A percentile compares a stretch with the other conserved stretches of the same genome.
These are phyloP conservation scores for Lactifluus rugatus DNA, from an alignment of 768 basidiomycete species.

Conservation along the genomic window DNA sequence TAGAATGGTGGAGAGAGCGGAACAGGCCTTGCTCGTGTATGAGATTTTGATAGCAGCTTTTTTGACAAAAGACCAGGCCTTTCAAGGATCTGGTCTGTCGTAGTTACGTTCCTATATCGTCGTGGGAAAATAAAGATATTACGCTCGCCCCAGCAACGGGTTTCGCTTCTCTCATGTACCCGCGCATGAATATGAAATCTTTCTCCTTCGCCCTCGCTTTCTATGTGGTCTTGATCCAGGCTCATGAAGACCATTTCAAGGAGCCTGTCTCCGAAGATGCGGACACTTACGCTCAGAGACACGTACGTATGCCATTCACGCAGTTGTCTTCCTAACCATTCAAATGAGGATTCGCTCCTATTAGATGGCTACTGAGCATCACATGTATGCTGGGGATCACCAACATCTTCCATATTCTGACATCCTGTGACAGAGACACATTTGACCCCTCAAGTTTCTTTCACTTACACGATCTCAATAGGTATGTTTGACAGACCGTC, in stretches of 20 bases:
- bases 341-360: background rate
- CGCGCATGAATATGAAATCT: slow-evolving; percentile 11
- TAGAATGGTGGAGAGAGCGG: slow-evolving; percentile 68
- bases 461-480: slow-evolving; percentile 87
- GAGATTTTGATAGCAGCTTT: slow-evolving; percentile 34
- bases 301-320: slow-evolving; percentile 48
- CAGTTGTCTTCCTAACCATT: background rate
- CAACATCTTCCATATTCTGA: slow-evolving; percentile 1
- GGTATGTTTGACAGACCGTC: slow-evolving; percentile 33
- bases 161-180: background rate
- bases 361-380: slow-evolving; percentile 85
- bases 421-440: slow-evolving; percentile 46
- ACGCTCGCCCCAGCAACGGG: background rate
- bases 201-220: slow-evolving; percentile 8
- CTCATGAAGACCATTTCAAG: slow-evolving; percentile 42
- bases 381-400: slow-evolving; percentile 43
- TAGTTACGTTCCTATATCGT: too few relatives aligned
- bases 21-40: slow-evolving; percentile 60
- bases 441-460: slow-evolving; percentile 88
- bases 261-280: background rate
- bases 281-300: slow-evolving; percentile 69
- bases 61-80: background rate
- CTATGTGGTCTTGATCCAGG: slow-evolving; percentile 23
- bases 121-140: background rate
- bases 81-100: too few relatives aligned